Conservation (phyloP, 441 rosid species). For the Adansonia gregorii region DNA sequence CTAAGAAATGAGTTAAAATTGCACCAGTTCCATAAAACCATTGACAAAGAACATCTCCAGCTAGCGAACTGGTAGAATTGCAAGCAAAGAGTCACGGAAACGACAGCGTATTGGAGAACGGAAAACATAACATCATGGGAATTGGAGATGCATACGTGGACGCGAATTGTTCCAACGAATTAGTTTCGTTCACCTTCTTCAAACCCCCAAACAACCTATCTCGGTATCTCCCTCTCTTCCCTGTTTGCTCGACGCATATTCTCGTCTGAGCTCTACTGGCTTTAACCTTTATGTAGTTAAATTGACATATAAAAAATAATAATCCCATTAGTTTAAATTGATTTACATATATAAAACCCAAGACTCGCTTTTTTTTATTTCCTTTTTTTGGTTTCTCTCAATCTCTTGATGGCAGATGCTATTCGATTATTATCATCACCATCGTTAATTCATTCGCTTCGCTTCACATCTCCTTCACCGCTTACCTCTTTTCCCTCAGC, state of each 20-base stretch:
- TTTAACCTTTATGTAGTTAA: not conserved
- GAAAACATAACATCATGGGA: not conserved
- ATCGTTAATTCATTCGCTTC: conserved; percentile 35
- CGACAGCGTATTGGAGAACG: not conserved
- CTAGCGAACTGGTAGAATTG: too few relatives aligned
- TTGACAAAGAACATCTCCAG: too few relatives aligned
- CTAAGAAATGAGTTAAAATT: too few relatives aligned
- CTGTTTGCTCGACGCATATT: not conserved
- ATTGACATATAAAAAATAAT: not conserved
- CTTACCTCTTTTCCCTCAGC: conserved; percentile 45
- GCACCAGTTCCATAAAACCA: too few relatives aligned
- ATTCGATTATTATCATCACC: conserved; percentile 48
- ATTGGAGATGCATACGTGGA: not conserved
- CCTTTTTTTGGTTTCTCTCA: not conserved
- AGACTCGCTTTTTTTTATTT: not conserved
- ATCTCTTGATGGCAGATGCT: conserved; percentile 69
- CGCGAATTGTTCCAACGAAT: conserved; percentile 12
- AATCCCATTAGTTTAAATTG: not conserved
- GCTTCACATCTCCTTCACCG: conserved; percentile 29
- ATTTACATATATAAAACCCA: not conserved
- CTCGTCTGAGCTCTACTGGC: not conserved
- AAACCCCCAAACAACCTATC: not conserved
- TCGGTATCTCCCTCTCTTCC: not conserved
- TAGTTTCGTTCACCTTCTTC: conserved; percentile 6
- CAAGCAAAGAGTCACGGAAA: not conserved